Conservation (phyloP, 73 alveolate genomes). For the Urostyla sp. region DNA sequence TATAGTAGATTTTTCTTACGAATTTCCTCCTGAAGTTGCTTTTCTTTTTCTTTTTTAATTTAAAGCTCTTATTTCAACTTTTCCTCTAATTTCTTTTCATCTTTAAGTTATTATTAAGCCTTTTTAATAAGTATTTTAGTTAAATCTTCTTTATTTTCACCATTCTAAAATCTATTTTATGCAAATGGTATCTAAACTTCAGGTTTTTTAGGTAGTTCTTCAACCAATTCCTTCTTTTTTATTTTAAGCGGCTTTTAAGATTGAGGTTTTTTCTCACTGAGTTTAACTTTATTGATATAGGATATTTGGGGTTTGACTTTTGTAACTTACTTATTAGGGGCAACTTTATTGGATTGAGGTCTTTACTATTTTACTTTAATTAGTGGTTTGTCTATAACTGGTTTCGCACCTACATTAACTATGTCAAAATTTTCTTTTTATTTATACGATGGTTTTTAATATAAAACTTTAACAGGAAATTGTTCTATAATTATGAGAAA, state of each 20-base stretch:
- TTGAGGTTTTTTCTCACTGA: not conserved
- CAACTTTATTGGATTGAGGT: slow-evolving; percentile 5
- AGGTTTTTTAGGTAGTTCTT: not conserved
- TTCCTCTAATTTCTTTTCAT: not conserved
- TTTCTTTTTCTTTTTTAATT: slow-evolving; percentile 10
- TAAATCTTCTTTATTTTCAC: not conserved
- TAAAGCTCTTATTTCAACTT: slow-evolving; percentile 9
- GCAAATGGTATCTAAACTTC: slow-evolving; percentile 34
- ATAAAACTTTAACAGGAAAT: slow-evolving; percentile 39
- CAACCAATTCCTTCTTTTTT: not conserved
- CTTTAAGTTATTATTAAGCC: slow-evolving; percentile 14
- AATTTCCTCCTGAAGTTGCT: slow-evolving; percentile 11
- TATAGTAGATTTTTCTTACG: slow-evolving; percentile 2
- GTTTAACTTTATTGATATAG: not conserved
- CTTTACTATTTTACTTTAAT: not conserved
- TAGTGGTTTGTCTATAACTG: not conserved
- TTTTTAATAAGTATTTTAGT: slow-evolving; percentile 29
- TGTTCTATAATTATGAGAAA: slow-evolving; percentile 4
- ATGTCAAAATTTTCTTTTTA: not conserved
- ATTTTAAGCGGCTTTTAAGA: slow-evolving; percentile 4
- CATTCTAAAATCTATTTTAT: slow-evolving; percentile 25
- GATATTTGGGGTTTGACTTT: no score
- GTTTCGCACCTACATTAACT: not conserved
- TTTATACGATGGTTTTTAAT: slow-evolving; percentile 37
- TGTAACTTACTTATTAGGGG: not conserved